Evolutionary conservation across 106 monocot genomes (phyloP).

Genomic region (Dendrobium huoshanense): DNA sequence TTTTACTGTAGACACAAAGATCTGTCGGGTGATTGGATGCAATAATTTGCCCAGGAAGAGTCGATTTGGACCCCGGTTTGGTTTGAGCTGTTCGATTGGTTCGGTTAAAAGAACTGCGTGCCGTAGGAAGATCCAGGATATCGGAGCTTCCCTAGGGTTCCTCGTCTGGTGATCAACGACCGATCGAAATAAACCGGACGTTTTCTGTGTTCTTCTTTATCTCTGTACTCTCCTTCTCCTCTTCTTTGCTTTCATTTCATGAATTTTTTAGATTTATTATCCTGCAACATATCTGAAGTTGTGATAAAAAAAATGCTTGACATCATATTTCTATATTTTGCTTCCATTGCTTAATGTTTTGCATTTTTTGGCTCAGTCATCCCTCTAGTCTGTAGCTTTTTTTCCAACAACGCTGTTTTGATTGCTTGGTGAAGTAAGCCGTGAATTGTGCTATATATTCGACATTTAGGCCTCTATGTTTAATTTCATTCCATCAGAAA

Average conservation of each 20-base stretch:
- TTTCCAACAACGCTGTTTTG: background rate
- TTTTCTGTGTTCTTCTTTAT: background rate
- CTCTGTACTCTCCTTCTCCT: background rate
- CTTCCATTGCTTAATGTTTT: background rate
- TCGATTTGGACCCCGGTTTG: too few species aligned
- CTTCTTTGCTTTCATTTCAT: background rate
- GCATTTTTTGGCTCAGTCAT: background rate
- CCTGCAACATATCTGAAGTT: background rate
- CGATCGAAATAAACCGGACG: background rate
- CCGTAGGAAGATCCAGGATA: background rate
- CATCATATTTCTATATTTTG: background rate
- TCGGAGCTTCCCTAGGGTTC: background rate
- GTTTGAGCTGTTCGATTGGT: too few species aligned
- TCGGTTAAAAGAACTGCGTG: too few species aligned
- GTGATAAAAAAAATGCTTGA: background rate
- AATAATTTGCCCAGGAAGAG: too few species aligned
- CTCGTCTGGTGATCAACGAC: background rate
- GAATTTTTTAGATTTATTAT: background rate
- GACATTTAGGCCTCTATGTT: too few species aligned
- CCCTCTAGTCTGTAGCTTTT: background rate
- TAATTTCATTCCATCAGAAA: too few species aligned
- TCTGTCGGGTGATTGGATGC: too few species aligned
- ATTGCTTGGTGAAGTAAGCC: background rate
- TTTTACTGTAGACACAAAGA: too few species aligned
- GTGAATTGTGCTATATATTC: too few species aligned